phyloP scores from a whole-genome alignment of 1,139 yeast species.

The Diutina sp. region DNA sequence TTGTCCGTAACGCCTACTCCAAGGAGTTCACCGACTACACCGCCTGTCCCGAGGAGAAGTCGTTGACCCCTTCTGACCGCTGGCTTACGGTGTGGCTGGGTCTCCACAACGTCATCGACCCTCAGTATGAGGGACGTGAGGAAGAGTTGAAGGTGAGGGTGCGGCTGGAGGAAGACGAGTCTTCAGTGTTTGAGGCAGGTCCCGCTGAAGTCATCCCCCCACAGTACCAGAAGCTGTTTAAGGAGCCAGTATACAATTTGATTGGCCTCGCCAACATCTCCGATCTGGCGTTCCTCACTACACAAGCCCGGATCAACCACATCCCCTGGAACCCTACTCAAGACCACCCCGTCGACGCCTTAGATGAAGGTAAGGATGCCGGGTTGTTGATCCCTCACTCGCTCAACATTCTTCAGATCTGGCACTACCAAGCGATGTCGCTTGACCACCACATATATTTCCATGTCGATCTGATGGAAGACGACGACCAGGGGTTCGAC shows the following conservation, averaged over 20 bases:
- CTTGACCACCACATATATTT: slow-evolving; percentile 35
- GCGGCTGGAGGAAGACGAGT: neutral
- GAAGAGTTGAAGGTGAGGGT: neutral
- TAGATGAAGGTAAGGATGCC: slow-evolving; percentile 23
- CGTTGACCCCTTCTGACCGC: slow-evolving; percentile 20
- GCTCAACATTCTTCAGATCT: slow-evolving; percentile 26
- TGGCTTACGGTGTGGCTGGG: slow-evolving; percentile 33
- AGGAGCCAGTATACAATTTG: slow-evolving; percentile 18
- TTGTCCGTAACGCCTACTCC: slow-evolving; percentile 25
- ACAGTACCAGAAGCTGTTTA: slow-evolving; percentile 10
- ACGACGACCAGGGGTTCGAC: slow-evolving; percentile 18
- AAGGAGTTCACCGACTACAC: slow-evolving; percentile 23
- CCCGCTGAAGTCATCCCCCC: slow-evolving; percentile 7
- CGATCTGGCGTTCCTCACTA: slow-evolving; percentile 29
- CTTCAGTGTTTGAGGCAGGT: slow-evolving; percentile 2
- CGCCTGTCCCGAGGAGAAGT: slow-evolving; percentile 23
- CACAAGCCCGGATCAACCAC: slow-evolving; percentile 29
- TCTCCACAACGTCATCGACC: slow-evolving; percentile 10
- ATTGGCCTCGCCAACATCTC: slow-evolving; percentile 29
- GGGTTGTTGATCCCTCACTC: slow-evolving; percentile 18
- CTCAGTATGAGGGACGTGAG: neutral
- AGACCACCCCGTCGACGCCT: slow-evolving; percentile 17
- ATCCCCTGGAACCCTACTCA: slow-evolving; percentile 33
- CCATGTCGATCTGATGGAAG: slow-evolving; percentile 13
- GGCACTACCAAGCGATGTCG: slow-evolving; percentile 37